Evolutionary conservation across 2,329 filamentous ascomycete species (phyloP).

Genomic region (Proliferodiscus dingleyae): DNA sequence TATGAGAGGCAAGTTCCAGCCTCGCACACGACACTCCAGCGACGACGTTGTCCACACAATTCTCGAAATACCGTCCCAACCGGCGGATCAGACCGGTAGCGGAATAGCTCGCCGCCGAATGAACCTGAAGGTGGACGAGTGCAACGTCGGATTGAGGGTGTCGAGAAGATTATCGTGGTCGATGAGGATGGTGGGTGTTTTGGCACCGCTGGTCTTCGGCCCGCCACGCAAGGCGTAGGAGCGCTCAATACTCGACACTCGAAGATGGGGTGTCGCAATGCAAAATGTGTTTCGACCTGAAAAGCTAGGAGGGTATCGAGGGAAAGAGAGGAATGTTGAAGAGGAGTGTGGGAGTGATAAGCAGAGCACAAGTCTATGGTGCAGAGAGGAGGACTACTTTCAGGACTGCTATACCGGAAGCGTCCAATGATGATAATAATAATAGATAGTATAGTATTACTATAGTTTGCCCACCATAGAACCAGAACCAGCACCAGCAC

Average conservation of each 20-base stretch:
- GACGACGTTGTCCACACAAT: neutral
- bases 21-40: neutral
- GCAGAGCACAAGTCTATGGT: too few species aligned
- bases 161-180: constrained; percentile 3
- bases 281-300: too few species aligned
- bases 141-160: constrained; percentile 2
- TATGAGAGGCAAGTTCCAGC: neutral
- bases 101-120: constrained; percentile 8
- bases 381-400: too few species aligned
- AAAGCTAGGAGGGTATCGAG: too few species aligned
- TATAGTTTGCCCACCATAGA: too few species aligned
- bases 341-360: too few species aligned
- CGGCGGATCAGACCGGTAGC: neutral
- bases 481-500: too few species aligned
- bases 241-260: constrained; percentile 7
- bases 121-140: constrained; percentile 5
- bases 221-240: constrained; percentile 1
- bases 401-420: too few species aligned
- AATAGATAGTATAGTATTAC: too few species aligned
- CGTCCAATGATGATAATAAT: too few species aligned
- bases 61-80: neutral
- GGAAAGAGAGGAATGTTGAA: too few species aligned
- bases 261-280: neutral
- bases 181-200: neutral
- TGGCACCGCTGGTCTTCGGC: constrained; percentile 1